Evolutionary conservation across 495 filamentous ascomycete species (phyloP).

Genomic region (Letharia lupina): DNA sequence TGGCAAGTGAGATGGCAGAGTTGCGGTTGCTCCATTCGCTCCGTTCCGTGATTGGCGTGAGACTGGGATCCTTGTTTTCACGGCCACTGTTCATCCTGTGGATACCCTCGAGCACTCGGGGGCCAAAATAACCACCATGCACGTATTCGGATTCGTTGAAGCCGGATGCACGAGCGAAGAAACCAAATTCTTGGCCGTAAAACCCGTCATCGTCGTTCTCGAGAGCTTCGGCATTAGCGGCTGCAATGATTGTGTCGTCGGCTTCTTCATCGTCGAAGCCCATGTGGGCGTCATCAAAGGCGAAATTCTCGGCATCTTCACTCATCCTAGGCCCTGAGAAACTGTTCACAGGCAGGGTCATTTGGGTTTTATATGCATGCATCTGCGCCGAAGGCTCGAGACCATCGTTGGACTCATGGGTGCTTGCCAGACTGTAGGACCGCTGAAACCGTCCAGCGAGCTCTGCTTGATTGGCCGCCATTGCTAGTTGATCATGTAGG

Average conservation of each 20-base stretch:
- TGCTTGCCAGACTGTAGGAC: slow-evolving; percentile 34
- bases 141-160: slow-evolving; percentile 45
- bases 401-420: slow-evolving; percentile 25
- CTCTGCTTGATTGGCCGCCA: slow-evolving; percentile 66
- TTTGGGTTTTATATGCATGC: slow-evolving; percentile 39
- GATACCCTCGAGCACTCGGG: slow-evolving; percentile 52
- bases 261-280: slow-evolving; percentile 44
- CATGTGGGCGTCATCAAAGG: slow-evolving; percentile 40
- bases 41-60: slow-evolving; percentile 93
- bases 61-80: slow-evolving; percentile 72
- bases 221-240: slow-evolving; percentile 86
- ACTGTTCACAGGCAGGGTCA: slow-evolving; percentile 36
- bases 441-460: slow-evolving; percentile 59
- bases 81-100: slow-evolving; percentile 60
- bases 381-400: slow-evolving; percentile 44
- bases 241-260: slow-evolving; percentile 87
- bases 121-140: slow-evolving; percentile 88
- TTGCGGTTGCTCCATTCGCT: slow-evolving; percentile 95
- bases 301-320: slow-evolving; percentile 35
- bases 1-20: slow-evolving; percentile 64
- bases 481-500: slow-evolving; percentile 70
- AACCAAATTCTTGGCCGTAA: slow-evolving; percentile 97
- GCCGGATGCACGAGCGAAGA: slow-evolving; percentile 65
- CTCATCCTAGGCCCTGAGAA: slow-evolving; percentile 24
- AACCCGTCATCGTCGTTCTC: slow-evolving; percentile 87